Conservation (phyloP, 441 rosid species). For the Metrosideros polymorpha region DNA sequence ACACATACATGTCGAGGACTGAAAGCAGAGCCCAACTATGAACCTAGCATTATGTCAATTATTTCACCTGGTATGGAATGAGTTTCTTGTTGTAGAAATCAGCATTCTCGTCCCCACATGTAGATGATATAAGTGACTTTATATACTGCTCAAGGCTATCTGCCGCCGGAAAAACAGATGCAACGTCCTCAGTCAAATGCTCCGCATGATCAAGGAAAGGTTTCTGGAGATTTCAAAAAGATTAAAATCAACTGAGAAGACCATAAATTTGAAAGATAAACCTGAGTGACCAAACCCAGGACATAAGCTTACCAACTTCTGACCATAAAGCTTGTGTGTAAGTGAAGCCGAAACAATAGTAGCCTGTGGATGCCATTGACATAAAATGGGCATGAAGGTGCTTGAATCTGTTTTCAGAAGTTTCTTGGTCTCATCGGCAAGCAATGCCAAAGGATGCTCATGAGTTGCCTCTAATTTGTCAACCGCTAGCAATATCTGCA, state of each 20-base stretch:
- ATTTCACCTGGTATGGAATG: conserved; percentile 69
- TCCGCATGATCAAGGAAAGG: conserved; percentile 90
- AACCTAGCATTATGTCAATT: neutral
- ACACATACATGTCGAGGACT: neutral
- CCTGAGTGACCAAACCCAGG: conserved; percentile 4
- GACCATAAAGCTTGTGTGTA: conserved; percentile 84
- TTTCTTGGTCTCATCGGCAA: conserved; percentile 82
- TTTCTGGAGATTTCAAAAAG: conserved; percentile 49
- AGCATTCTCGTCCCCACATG: conserved; percentile 51
- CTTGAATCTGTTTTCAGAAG: conserved; percentile 71
- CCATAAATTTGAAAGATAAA: neutral
- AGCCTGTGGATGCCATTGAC: conserved; percentile 85
- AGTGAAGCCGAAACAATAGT: conserved; percentile 70
- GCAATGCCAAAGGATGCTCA: conserved; percentile 81
- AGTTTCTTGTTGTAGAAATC: conserved; percentile 67
- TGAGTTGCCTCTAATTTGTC: conserved; percentile 57
- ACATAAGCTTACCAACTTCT: conserved; percentile 64
- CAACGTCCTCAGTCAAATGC: conserved; percentile 89
- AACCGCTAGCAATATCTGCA: conserved; percentile 60
- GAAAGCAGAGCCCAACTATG: neutral
- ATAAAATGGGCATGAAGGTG: conserved; percentile 65
- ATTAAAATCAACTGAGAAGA: neutral
- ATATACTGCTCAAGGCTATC: conserved; percentile 89
- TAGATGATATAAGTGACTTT: conserved; percentile 53
- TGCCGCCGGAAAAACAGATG: conserved; percentile 89